These are phyloP conservation scores for Tardiomyces blankii DNA, from an alignment of 1,139 yeast genomes.

Conservation along the genomic window DNA sequence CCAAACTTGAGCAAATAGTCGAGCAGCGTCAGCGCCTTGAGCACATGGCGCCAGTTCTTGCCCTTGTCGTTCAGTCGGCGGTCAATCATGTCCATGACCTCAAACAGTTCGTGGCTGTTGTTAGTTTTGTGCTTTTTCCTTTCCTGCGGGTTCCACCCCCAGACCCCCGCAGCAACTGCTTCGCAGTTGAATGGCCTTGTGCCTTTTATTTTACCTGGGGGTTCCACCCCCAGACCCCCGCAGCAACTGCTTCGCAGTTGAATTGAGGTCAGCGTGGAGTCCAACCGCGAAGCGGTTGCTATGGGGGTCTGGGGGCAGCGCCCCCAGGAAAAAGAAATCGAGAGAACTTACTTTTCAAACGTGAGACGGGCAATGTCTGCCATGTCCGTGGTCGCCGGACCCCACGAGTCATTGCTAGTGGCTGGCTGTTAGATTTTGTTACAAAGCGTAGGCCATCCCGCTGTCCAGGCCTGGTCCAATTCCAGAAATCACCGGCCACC, in stretches of 20 bases:
- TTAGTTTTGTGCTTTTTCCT: conserved; percentile 9
- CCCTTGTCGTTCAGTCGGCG: conserved; percentile 93
- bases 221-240: no score
- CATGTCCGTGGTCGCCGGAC: conserved; percentile 77
- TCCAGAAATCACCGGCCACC: no score
- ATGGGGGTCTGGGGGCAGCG: no score
- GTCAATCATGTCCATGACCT: conserved; percentile 93
- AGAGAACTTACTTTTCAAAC: conserved; percentile 36
- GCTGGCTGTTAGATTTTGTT: conserved; percentile 37
- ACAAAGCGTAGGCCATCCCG: no score
- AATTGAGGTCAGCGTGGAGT: no score
- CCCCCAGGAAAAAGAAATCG: conserved; percentile 1
- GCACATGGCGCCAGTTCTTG: conserved; percentile 95
- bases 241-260: no score
- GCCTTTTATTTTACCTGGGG: no score
- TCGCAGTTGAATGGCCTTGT: no score
- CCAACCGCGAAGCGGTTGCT: no score
- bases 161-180: no score
- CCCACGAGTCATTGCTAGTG: conserved; percentile 80
- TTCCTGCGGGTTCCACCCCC: conserved; percentile 6
- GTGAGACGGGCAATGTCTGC: conserved; percentile 74
- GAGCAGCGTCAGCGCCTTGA: conserved; percentile 77
- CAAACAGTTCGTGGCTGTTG: conserved; percentile 59
- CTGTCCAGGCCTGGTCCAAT: no score
- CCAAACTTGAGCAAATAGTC: conserved; percentile 85